A percentile compares a stretch with the other conserved stretches of the same genome.
These are phyloP conservation scores for Triticum aestivum DNA, from an alignment of 176 grass and related monocot genomes.

Conservation along the genomic window IWGSC_CS_RefSeq_v2.1 NC_057803.1:653859778-653860277, in stretches of 20 bases:
- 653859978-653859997: background rate
- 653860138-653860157: background rate
- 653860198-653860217: background rate
- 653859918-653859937: background rate
- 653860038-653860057: background rate
- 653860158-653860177: background rate
- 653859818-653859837: background rate
- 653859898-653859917: background rate
- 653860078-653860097: background rate
- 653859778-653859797: too few species aligned
- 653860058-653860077: background rate
- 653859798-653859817: too few species aligned
- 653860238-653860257: background rate
- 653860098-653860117: background rate
- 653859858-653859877: background rate
- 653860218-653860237: background rate
- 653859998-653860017: background rate
- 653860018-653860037: background rate
- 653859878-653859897: background rate
- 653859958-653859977: background rate
- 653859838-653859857: background rate
- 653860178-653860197: background rate
- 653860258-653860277: constrained; percentile 2
- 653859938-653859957: background rate
- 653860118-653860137: background rate